Conservation (phyloP, 768 basidiomycete species). For the Pleurotus salmoneostramineus region DNA sequence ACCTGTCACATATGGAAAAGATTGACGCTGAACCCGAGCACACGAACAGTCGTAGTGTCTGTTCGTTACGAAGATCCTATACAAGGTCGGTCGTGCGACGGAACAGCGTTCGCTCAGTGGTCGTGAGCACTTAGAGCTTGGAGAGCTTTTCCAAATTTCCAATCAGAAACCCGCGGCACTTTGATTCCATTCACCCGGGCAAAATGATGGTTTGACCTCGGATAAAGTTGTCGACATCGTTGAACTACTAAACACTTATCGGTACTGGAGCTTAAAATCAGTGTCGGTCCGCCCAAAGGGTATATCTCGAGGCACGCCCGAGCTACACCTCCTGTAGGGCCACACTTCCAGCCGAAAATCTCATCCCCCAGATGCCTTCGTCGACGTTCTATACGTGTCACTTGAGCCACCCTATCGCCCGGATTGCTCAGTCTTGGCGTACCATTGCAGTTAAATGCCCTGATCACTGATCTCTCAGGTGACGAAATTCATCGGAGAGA, state of each 20-base stretch:
- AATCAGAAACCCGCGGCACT: background rate
- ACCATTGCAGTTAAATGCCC: background rate
- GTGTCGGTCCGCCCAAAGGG: conserved; percentile 1
- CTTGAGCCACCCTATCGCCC: conserved; percentile 4
- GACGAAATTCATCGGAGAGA: conserved; percentile 2
- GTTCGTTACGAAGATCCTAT: too few relatives aligned
- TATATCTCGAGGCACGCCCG: conserved; percentile 5
- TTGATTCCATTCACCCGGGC: background rate
- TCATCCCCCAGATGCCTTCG: background rate
- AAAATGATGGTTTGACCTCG: conserved; percentile 5
- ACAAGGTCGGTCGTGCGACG: too few relatives aligned
- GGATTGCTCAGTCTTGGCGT: background rate
- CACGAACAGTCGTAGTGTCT: too few relatives aligned
- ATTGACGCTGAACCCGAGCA: too few relatives aligned
- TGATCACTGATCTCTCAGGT: conserved; percentile 5
- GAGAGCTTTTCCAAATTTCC: background rate
- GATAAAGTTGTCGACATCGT: conserved; percentile 5
- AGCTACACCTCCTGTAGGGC: background rate
- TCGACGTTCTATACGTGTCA: background rate
- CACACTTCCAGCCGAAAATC: background rate
- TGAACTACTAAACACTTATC: background rate
- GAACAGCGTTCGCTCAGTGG: too few relatives aligned
- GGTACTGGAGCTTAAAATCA: background rate
- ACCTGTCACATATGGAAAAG: too few relatives aligned
- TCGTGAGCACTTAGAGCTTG: too few relatives aligned